Evolutionary conservation across 148 eudicot genomes (phyloP), one percentile per base, ranked within the genome.

Genomic region (Fagopyrum esculentum): DNA sequence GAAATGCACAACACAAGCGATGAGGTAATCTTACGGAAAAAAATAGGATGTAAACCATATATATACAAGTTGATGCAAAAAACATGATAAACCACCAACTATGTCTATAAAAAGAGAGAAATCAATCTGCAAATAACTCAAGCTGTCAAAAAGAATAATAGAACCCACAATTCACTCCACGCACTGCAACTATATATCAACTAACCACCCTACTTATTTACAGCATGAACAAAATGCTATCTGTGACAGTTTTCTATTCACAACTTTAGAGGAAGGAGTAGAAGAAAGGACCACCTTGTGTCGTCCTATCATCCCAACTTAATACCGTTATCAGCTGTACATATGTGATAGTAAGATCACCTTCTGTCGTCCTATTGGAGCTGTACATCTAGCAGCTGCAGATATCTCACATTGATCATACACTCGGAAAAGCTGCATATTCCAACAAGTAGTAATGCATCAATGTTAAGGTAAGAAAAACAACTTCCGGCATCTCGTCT

Each of bases 81-180:
- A 66, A 35, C 26, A 22, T 22, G 45, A 66, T 66, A 66, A 45
- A 66, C 46, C 17, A 40, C 46, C 46, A 66, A 40, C 70, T 66
- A 12, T 66, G 30, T 66, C 70, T 40, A 35, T 46, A 66, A 40
- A 8, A 40, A 66, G 40, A 66, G 17, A 40, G 3, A 40, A 66
- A 66, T 40, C 70, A 66, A 66, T 35, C 47, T 66, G 47, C 70
- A 66, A 66, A 66, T 35, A 35, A 17, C 19, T 66, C 70, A 66
- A 66, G 46, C 46, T 17, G 70, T 66, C 70, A 66, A 66, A 66
- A 66, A 66, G 70, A 66, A 66, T 66, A 66, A 66, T 66, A 40
- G 70, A 66, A 4, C 16, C 45, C 70, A 40, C 6, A 49, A 49
- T 49, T 49, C 52, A 8, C 12, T 49, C 12, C 52, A 49, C 12